A percentile compares a stretch with the other conserved stretches of the same genome.
Conservation (phyloP, 176 grass and related monocot genomes). For the Melocanna baccifera region DNA sequence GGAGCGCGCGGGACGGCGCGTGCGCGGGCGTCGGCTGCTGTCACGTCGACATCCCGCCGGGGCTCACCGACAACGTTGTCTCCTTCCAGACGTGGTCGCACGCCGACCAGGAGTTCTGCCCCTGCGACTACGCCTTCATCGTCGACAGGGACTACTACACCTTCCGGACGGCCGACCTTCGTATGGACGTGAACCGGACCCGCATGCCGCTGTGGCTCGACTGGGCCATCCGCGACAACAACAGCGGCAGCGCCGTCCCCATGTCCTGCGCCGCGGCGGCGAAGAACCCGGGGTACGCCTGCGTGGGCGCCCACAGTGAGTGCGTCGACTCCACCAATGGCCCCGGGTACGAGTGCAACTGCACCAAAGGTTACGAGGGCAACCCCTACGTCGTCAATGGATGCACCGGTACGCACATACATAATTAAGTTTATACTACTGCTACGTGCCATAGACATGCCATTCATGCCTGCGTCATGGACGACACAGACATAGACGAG, state of each 20-base stretch:
- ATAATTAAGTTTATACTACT: too few species aligned
- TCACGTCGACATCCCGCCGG: background rate
- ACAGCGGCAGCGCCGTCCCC: background rate
- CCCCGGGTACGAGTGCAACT: slow-evolving; percentile 50
- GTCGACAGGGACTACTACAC: background rate
- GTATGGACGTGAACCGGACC: too few species aligned
- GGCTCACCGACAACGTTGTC: background rate
- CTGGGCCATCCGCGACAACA: slow-evolving; percentile 33
- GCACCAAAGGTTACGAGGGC: slow-evolving; percentile 44
- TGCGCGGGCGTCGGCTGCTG: slow-evolving; percentile 7
- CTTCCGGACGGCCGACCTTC: background rate
- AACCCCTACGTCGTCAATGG: slow-evolving; percentile 47
- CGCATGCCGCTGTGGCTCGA: slow-evolving; percentile 27
- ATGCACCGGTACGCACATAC: slow-evolving; percentile 34
- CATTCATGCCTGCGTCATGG: too few species aligned
- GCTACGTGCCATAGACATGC: too few species aligned
- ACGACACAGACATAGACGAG: background rate
- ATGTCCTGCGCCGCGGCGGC: background rate
- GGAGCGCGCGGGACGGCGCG: background rate
- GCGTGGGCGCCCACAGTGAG: slow-evolving; percentile 5
- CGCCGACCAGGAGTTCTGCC: background rate
- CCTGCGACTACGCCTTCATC: slow-evolving; percentile 22
- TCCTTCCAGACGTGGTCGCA: background rate
- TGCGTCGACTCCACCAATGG: slow-evolving; percentile 47
- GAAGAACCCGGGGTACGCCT: slow-evolving; percentile 4